Conservation (phyloP, 129 eudicot genomes). For the Saussurea involucrata region DNA sequence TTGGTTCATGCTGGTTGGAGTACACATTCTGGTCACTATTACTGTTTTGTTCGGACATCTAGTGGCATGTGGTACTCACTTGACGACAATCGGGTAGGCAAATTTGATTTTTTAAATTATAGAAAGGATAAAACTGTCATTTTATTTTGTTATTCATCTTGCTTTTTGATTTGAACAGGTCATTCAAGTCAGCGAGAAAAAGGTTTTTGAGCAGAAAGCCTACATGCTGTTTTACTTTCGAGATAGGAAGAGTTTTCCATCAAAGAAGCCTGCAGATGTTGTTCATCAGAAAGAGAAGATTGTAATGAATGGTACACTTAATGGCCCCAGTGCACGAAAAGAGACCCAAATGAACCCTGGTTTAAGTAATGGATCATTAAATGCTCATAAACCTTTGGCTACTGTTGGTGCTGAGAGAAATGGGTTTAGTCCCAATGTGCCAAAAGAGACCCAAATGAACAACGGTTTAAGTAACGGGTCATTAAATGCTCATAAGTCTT, state of each 20-base stretch:
- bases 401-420: slow-evolving; percentile 32
- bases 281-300: slow-evolving; percentile 52
- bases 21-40: slow-evolving; percentile 93
- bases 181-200: slow-evolving; percentile 74
- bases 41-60: slow-evolving; percentile 90
- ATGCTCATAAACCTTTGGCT: slow-evolving; percentile 25
- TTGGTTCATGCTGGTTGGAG: slow-evolving; percentile 99
- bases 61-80: slow-evolving; percentile 95
- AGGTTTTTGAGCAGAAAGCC: slow-evolving; percentile 90
- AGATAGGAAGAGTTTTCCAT: slow-evolving; percentile 41
- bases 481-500: slow-evolving; percentile 4
- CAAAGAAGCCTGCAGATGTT: slow-evolving; percentile 40
- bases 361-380: slow-evolving; percentile 14
- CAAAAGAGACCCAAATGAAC: slow-evolving; percentile 29
- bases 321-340: slow-evolving; percentile 1
- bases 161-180: slow-evolving; percentile 44
- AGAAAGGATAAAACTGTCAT: not conserved
- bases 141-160: not conserved
- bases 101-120: not conserved
- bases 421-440: slow-evolving; percentile 17
- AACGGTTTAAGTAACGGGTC: slow-evolving; percentile 13
- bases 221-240: slow-evolving; percentile 84
- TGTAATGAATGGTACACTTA: slow-evolving; percentile 16
- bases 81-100: slow-evolving; percentile 81
- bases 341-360: slow-evolving; percentile 21